Base-by-base conservation (phyloP, 2,329 filamentous ascomycete genomes). In the Dactylellina drechsleri region DNA sequence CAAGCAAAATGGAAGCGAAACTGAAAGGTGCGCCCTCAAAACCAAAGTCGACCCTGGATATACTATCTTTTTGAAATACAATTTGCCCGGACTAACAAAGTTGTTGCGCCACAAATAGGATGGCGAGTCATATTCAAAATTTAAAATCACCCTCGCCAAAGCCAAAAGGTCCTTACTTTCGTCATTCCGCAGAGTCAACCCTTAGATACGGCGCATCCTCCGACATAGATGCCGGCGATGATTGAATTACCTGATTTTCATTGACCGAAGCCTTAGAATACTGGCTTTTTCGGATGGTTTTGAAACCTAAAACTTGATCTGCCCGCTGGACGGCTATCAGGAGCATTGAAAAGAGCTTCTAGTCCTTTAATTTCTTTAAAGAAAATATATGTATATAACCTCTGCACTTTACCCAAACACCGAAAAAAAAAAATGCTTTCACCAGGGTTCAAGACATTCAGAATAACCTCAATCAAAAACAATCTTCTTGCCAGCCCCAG, bases 401-500 rank as follows among this genome's bases (percentile, higher is more conserved):
- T 47, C 13, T 12, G n/a, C 16, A 13, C 43, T 47, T 47, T 47
- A 47, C 43, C 31, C 6, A 47, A 47, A 47, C 43, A 47, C 43
- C 43, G 2, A 4, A 47, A 15, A 2, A 2, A 23, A 47, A 47
- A 10, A 10, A 47, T 47, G 43, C 6, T 47, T 6, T n/a, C 43
- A 47, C 13, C 3, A 15, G 4, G 43, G 43, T 36, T 10, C 6
- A 52, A 5, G 47, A 13, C 20, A 52, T 52, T 13, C n/a, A 1
- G 47, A 20, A 52, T 13, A 23, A 2, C 16, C 23, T 18, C 47
- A 79, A 66, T 78, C 77, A 50, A 80, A 80, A 12, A 77, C 76
- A 52, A 79, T 78, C 72, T 79, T 80, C 76, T 77, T 79, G n/a
- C 79, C 78, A 49, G 67, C 60, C 1, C 62, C 68, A 8, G 16